Percentiles rank a stretch among this genome's conserved stretches.
These are phyloP conservation scores for Cercospora sp. DNA, from an alignment of 2,329 filamentous ascomycete genomes.

Conservation along the genomic window DNA sequence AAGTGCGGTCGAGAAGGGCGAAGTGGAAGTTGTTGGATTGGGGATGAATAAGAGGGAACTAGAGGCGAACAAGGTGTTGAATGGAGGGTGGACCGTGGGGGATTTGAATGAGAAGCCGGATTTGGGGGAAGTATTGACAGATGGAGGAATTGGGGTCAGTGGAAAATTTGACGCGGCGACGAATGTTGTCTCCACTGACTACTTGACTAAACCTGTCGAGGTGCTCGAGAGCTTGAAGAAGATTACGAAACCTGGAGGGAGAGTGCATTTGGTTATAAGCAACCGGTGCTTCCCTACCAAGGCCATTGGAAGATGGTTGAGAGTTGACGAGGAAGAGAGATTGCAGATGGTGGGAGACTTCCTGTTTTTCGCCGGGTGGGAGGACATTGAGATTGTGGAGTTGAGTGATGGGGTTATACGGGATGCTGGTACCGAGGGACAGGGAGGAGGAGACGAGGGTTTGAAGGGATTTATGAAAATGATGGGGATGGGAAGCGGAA, in stretches of 20 bases:
- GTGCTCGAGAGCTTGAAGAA: constrained; percentile 47
- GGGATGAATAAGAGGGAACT: constrained; percentile 54
- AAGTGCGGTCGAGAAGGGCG: constrained; percentile 35
- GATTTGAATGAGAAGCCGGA: constrained; percentile 49
- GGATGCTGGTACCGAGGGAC: constrained; percentile 16
- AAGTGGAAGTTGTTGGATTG: constrained; percentile 48
- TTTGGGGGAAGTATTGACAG: constrained; percentile 29
- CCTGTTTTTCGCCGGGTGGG: constrained; percentile 54
- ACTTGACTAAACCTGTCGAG: constrained; percentile 50
- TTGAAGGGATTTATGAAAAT: constrained; percentile 36
- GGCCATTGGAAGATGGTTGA: constrained; percentile 52
- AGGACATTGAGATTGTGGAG: constrained; percentile 55
- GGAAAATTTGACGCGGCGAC: constrained; percentile 48
- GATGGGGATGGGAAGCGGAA: constrained; percentile 36
- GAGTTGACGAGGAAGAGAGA: constrained; percentile 47
- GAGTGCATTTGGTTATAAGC: constrained; percentile 53
- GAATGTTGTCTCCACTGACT: constrained; percentile 56
- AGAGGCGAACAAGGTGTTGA: constrained; percentile 44
- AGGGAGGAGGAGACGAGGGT: constrained; percentile 8
- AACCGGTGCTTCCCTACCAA: constrained; percentile 58
- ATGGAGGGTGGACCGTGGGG: constrained; percentile 37
- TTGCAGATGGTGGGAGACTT: constrained; percentile 55
- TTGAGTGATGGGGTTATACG: constrained; percentile 44
- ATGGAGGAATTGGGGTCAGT: constrained; percentile 12
- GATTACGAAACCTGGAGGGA: constrained; percentile 46